Evolutionary conservation across 2,329 filamentous ascomycete species (phyloP).

Genomic region (Neoascochyta sp.): DNA sequence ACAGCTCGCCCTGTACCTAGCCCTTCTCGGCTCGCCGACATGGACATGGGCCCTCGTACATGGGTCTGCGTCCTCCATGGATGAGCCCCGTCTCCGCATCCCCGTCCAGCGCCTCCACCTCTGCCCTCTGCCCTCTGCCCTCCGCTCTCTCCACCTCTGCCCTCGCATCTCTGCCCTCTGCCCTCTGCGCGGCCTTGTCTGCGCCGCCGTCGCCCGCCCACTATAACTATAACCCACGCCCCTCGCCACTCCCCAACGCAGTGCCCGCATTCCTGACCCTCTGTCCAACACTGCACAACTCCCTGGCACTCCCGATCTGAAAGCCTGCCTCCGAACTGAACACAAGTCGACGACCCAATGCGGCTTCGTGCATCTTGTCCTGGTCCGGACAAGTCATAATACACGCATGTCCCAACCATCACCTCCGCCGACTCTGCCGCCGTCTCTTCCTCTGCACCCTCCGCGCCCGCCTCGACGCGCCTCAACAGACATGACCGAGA

Average conservation of each 20-base stretch:
- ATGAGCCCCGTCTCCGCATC: too few relatives aligned
- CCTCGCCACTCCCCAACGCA: slow-evolving; percentile 39
- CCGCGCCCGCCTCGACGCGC: too few relatives aligned
- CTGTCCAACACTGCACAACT: slow-evolving; percentile 38
- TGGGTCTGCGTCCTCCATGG: too few relatives aligned
- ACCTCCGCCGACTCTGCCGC: slow-evolving; percentile 38
- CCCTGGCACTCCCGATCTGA: slow-evolving; percentile 35
- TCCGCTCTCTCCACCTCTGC: too few relatives aligned
- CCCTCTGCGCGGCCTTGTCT: too few relatives aligned
- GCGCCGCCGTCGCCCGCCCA: slow-evolving; percentile 26
- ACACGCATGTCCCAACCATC: slow-evolving; percentile 44
- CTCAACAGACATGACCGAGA: slow-evolving; percentile 48
- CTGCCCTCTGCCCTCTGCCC: too few relatives aligned
- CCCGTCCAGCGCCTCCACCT: too few relatives aligned
- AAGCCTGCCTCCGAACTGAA: slow-evolving; percentile 34
- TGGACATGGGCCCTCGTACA: too few relatives aligned
- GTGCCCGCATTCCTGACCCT: slow-evolving; percentile 40
- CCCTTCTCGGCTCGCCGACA: too few relatives aligned
- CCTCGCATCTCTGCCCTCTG: too few relatives aligned
- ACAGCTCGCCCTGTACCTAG: too few relatives aligned
- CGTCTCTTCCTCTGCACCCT: slow-evolving; percentile 41
- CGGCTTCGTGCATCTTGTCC: slow-evolving; percentile 41
- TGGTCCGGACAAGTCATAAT: slow-evolving; percentile 41
- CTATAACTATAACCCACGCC: slow-evolving; percentile 39
- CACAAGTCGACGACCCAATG: slow-evolving; percentile 38